A percentile compares a stretch with the other conserved stretches of the same genome.
Evolutionary conservation across 331 rosid species (phyloP).

Genomic region (Rhamnella rubrinervis): DNA sequence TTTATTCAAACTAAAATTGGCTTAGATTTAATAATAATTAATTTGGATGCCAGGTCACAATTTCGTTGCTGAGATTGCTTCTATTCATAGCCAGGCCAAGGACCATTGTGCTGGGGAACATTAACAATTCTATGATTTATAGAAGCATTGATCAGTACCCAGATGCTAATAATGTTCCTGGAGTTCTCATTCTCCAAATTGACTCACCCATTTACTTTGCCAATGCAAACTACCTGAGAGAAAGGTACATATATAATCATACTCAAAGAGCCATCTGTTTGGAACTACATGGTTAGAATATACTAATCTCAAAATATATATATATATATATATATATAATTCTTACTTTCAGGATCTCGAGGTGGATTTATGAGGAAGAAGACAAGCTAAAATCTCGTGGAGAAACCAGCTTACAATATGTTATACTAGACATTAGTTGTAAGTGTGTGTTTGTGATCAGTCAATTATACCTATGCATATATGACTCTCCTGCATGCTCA

Average conservation of each 20-base stretch:
- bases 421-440: conserved; percentile 38
- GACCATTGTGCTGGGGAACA: conserved; percentile 30
- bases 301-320: not conserved
- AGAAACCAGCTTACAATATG: conserved; percentile 34
- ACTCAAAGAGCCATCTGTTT: not conserved
- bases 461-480: no score
- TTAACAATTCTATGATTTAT: conserved; percentile 32
- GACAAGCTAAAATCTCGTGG: conserved; percentile 35
- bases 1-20: not conserved
- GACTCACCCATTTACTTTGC: conserved; percentile 47
- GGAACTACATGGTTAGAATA: not conserved
- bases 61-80: conserved; percentile 35
- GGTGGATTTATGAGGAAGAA: conserved; percentile 51
- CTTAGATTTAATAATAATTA: not conserved
- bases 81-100: conserved; percentile 33
- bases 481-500: no score
- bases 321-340: not conserved
- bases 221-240: conserved; percentile 41
- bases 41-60: conserved; percentile 20
- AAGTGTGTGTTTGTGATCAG: conserved; percentile 1
- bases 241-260: conserved; percentile 19
- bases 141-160: conserved; percentile 47
- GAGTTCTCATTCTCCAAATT: conserved; percentile 45
- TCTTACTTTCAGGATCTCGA: conserved; percentile 32
- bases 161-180: conserved; percentile 32